phyloP scores from a whole-genome alignment of 306 rosid species.

The Betula pendula region DNA sequence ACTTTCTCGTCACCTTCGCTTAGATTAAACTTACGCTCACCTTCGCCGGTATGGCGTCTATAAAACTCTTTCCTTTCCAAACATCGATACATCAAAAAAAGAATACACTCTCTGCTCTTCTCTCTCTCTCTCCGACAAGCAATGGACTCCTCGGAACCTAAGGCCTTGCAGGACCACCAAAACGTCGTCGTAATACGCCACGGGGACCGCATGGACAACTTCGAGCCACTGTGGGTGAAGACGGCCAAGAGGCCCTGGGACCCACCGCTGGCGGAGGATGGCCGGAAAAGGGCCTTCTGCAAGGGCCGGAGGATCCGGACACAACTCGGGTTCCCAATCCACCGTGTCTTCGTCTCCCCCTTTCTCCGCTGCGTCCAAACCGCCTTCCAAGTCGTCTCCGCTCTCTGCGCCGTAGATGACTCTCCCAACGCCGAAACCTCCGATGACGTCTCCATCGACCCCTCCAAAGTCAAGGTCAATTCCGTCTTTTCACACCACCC shows the following conservation, averaged over 20 bases:
- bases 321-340: conserved; percentile 46
- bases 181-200: conserved; percentile 88
- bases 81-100: too few species aligned
- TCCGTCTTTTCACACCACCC: not conserved
- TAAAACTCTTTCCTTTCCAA: too few species aligned
- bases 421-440: conserved; percentile 16
- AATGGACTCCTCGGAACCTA: not conserved
- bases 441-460: conserved; percentile 45
- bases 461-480: conserved; percentile 62
- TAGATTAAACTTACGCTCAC: too few species aligned
- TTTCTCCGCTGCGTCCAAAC: conserved; percentile 90
- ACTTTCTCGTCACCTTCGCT: too few species aligned
- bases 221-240: conserved; percentile 55
- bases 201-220: conserved; percentile 86
- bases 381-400: conserved; percentile 60
- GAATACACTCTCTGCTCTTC: not conserved
- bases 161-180: conserved; percentile 43
- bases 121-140: not conserved
- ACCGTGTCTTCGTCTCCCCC: conserved; percentile 83
- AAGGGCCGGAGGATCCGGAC: conserved; percentile 57
- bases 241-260: conserved; percentile 73
- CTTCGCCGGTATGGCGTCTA: too few species aligned
- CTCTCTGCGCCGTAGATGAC: conserved; percentile 48
- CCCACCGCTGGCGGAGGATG: conserved; percentile 60
- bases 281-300: conserved; percentile 57